Base-by-base conservation (phyloP, 1,139 yeast genomes). In the Nakaseomyces delphensis region DNA sequence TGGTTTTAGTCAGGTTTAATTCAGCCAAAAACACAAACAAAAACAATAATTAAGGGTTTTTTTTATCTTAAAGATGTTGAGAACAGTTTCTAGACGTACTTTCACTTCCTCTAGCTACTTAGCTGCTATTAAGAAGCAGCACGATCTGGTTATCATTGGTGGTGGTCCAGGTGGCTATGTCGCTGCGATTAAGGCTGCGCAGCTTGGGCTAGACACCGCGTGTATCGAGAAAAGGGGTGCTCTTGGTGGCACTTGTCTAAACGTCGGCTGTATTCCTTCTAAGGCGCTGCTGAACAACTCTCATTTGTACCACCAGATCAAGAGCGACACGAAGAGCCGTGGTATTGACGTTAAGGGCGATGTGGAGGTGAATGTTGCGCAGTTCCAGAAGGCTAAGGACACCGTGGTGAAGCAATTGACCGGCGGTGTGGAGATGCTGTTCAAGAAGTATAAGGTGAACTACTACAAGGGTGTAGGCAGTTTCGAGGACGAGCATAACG, bases 151-250 rank as follows among this genome's bases (percentile, higher is more conserved):
- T 45, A 86, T 93, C 55, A 83, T 93, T 61, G 99, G 99, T 55
- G 98, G 96, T 59, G 99, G 99, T 46, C 99, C 99, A 53, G 99
- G 97, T 66, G 99, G 99, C 50, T 84, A 84, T 62, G 94, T 93
- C 54, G 97, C 97, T 45, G 98, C 99, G 60, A 93, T 93, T 65
- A 89, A 86, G 68, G 96, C 96, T 46, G 98, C 98, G 42, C 99
- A 93, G 71, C 74, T 87, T 49, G 97, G 97, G 31, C 74, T 75
- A 56, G 81, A 87, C 66, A 86, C 96, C 45, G 98, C 96, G 36
- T 91, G 98, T 76, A 73, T 93, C 53, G 98, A 93, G 67, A 87
- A 86, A 71, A 82, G 98, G 68, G 99, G 98, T 37, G 68, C 80
- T 29, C 77, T 93, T 53, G 99, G 99, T 51, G 99, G 99, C 60